These are phyloP conservation scores for Akebia trifoliata DNA, from an alignment of 164 flowering plant genomes.

Conservation along the genomic window DNA sequence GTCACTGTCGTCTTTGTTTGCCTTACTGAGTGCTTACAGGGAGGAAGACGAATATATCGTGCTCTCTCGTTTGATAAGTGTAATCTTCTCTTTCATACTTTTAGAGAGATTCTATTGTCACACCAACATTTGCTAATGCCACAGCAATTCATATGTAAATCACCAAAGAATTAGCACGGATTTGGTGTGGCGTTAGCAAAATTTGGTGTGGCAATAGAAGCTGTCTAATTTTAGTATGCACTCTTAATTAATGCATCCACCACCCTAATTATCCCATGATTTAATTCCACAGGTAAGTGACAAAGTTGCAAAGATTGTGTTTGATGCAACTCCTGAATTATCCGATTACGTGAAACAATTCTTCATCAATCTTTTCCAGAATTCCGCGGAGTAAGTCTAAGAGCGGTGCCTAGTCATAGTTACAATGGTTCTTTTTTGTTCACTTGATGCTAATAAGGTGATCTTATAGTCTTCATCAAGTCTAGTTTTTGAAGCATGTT, in stretches of 20 bases:
- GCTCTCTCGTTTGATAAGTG: slow-evolving; percentile 68
- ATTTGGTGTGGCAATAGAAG: too few species aligned
- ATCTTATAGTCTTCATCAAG: too few species aligned
- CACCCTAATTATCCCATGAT: slow-evolving; percentile 12
- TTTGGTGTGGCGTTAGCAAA: too few species aligned
- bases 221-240: too few species aligned
- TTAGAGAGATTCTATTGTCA: too few species aligned
- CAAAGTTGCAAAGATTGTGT: slow-evolving; percentile 57
- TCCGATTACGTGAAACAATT: slow-evolving; percentile 46
- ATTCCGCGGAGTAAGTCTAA: slow-evolving; percentile 85
- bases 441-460: too few species aligned
- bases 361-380: slow-evolving; percentile 62
- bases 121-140: too few species aligned
- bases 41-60: slow-evolving; percentile 85
- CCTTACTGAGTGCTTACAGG: slow-evolving; percentile 75
- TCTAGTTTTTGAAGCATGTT: too few species aligned
- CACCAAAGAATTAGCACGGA: too few species aligned
- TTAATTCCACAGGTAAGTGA: slow-evolving; percentile 51
- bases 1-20: slow-evolving; percentile 69
- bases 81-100: slow-evolving; percentile 28
- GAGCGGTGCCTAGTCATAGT: too few species aligned
- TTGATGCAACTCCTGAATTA: slow-evolving; percentile 77
- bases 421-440: too few species aligned
- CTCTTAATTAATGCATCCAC: neutral
- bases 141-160: too few species aligned